Evolutionary conservation across 83 land plant species (phyloP).

Genomic region (Diphasiastrum complanatum): DNA sequence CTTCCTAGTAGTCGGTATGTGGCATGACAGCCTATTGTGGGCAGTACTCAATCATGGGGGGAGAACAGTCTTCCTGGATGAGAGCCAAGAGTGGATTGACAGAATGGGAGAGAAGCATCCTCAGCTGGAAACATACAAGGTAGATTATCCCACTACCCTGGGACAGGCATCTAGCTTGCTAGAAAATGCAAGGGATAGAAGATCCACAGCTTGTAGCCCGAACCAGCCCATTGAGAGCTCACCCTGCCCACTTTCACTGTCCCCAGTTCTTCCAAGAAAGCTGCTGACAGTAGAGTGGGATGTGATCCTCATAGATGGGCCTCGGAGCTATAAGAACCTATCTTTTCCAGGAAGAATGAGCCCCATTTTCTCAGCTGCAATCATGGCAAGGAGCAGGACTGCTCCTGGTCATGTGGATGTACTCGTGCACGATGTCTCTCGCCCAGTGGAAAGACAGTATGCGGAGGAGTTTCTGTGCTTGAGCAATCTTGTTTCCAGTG

Average conservation of each 20-base stretch:
- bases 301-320: constrained; percentile 23
- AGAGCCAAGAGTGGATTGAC: constrained; percentile 21
- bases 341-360: constrained; percentile 17
- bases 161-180: constrained; percentile 5
- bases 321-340: constrained; percentile 15
- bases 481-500: constrained; percentile 5
- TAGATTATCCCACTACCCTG: constrained; percentile 14
- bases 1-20: constrained; percentile 19
- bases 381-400: constrained; percentile 21
- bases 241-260: neutral
- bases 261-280: constrained; percentile 7
- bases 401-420: constrained; percentile 1
- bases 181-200: neutral
- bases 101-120: constrained; percentile 13
- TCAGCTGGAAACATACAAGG: constrained; percentile 15
- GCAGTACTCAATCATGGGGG: constrained; percentile 17
- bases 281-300: constrained; percentile 12
- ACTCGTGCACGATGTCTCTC: constrained; percentile 17
- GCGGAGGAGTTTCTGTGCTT: constrained; percentile 17
- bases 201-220: neutral
- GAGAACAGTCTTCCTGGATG: constrained; percentile 26
- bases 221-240: neutral
- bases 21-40: constrained; percentile 22
- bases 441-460: constrained; percentile 19
- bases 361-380: constrained; percentile 19